A percentile compares a stretch with the other conserved stretches of the same genome.
phyloP scores from a whole-genome alignment of 331 rosid species.

The Ulmus americana region DNA sequence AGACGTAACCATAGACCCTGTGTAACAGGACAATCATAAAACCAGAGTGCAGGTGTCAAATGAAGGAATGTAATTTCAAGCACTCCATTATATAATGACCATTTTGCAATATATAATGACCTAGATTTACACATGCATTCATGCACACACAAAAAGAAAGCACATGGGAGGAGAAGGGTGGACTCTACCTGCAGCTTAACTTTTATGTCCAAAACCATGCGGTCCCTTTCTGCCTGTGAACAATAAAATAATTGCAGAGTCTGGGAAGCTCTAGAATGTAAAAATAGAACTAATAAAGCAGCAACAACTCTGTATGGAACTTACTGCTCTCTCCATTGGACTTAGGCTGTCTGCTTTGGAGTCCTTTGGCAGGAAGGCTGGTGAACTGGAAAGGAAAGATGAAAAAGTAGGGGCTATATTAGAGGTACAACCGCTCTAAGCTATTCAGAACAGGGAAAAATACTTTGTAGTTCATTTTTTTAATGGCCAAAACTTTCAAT shows the following conservation, averaged over 20 bases:
- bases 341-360: constrained; percentile 63
- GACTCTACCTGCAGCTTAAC: constrained; percentile 88
- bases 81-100: neutral
- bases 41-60: constrained; percentile 5
- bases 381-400: constrained; percentile 35
- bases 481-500: no score
- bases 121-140: neutral
- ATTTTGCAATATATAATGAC: neutral
- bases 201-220: constrained; percentile 94
- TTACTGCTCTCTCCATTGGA: constrained; percentile 94
- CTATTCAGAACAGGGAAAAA: neutral
- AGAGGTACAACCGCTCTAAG: constrained; percentile 20
- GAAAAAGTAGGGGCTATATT: constrained; percentile 19
- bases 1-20: constrained; percentile 98
- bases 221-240: constrained; percentile 91
- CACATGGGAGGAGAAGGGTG: constrained; percentile 8
- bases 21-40: constrained; percentile 24
- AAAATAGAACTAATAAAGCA: constrained; percentile 11
- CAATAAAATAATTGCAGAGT: constrained; percentile 10
- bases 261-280: constrained; percentile 11
- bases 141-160: neutral
- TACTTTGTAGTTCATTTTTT: no score
- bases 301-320: constrained; percentile 26
- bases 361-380: constrained; percentile 62
- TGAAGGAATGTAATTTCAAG: neutral